Evolutionary conservation across 2,329 filamentous ascomycete genomes (phyloP), one percentile per base, ranked within the genome.

Genomic region (Paradendryphiella salina): DNA sequence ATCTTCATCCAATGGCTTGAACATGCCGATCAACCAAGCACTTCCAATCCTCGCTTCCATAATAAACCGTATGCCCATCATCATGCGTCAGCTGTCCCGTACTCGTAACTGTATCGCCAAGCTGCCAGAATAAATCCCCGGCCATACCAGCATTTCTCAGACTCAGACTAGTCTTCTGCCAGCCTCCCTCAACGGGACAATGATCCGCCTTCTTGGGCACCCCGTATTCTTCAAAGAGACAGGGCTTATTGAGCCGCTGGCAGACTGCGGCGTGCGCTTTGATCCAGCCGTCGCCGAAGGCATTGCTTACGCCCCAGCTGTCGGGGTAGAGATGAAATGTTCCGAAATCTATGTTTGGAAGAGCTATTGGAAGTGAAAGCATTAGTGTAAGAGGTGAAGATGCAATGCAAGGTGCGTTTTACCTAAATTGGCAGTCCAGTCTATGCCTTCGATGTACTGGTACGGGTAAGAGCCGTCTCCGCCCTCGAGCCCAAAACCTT

Each of bases 341-440:
- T 10, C 76, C 82, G 61, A 82, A 84, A 61, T 83, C 81, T 9
- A 84, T 75, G 14, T 79, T 80, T 6, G 75, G 65, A 40, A 84
- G 80, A 29, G 71, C 75, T 26, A 9, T 26, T 26, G 7, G 23
- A 2, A 10, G 7, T 10, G 8, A 3, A 9, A 2, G 3, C 1
- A 10, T 26, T 10, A 26, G 23, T 26, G 10, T 10, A 26, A 26
- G 23, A 26, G 23, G 23, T 26, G 23, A 2, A 26, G 8, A 10
- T 26, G 23, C 8, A 10, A 3, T 26, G 23, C 5, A 23, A 26
- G 23, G 8, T 9, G 10, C 8, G 7, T 10, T 9, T 26, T 26
- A 26, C 23, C 23, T 13, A 84, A 69, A 59, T 82, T 80, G 52
- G 72, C 73, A 15, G 73, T 75, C 62, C 80, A 85, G 59, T 82